Percentiles rank a stretch among this genome's conserved stretches.
phyloP scores from a whole-genome alignment of 1,284 basidiomycete genomes.

The Ustilago bromivora region DNA sequence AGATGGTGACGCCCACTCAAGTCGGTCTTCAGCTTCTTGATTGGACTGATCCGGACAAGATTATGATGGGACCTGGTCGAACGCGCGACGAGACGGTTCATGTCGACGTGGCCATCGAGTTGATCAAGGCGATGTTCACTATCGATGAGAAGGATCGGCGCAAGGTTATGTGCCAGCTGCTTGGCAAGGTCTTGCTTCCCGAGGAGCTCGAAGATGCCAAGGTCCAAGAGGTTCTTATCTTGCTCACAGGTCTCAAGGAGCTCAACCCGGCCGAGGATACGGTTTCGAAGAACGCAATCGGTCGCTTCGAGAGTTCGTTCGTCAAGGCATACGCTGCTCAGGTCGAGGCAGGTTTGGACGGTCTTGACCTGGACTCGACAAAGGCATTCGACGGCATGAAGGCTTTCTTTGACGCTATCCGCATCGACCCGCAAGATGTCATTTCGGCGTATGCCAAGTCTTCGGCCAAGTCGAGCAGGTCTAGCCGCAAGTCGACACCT shows the following conservation, averaged over 20 bases:
- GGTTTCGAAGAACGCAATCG: constrained; percentile 78
- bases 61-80: constrained; percentile 74
- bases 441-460: constrained; percentile 24
- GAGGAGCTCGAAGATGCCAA: constrained; percentile 74
- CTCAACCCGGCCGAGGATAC: constrained; percentile 72
- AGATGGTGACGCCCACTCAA: constrained; percentile 83
- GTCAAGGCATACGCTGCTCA: constrained; percentile 54
- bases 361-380: constrained; percentile 26
- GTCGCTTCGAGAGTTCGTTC: constrained; percentile 75
- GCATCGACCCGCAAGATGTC: constrained; percentile 25
- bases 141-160: constrained; percentile 78
- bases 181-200: constrained; percentile 82
- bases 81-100: constrained; percentile 76
- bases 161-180: constrained; percentile 82
- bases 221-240: constrained; percentile 43
- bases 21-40: constrained; percentile 87
- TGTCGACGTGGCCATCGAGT: constrained; percentile 80
- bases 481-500: constrained; percentile 33
- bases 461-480: constrained; percentile 25
- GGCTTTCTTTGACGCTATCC: constrained; percentile 38
- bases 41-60: constrained; percentile 91
- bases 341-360: constrained; percentile 31
- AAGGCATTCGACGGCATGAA: constrained; percentile 24
- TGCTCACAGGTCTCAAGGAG: constrained; percentile 45
- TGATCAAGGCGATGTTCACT: constrained; percentile 75